Base-by-base conservation (phyloP, 345 rosid species). In the Lagerstroemia speciosa region DNA sequence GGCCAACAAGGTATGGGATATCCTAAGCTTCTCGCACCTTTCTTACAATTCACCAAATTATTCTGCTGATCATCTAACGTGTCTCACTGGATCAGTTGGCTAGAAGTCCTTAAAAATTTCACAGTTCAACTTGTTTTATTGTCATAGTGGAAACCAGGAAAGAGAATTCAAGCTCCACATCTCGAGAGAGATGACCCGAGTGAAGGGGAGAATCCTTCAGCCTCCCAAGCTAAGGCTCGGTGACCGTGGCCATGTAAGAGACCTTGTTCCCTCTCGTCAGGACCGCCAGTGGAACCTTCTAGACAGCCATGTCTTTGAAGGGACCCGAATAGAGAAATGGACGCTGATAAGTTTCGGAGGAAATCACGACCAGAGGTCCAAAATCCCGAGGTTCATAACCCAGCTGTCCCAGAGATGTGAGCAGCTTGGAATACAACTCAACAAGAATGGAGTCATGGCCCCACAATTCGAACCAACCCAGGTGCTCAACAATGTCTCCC, bases 221-320 rank as follows among this genome's bases (percentile, higher is more conserved):
- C 97, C 98, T 72, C 98, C 98, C 32, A 93, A 89, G 85, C 91
- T 93, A 30, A 93, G 83, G 78, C 98, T 91, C 62, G 95, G 95
- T 38, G 84, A 79, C 52, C 85, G 85, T 69, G 95, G 95, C 9
- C 84, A 72, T 58, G 48, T 77, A 46, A 79, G 83, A 75, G 89
- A 86, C 69, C 66, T 86, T 15, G 67, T 76, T 67, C 95, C 95
- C 43, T 81, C 82, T 11, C 87, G 95, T 66, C 87, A 76, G 48
- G 96, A 91, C 67, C 78, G 94, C 27, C 94, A 86, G 71, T 89
- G 91, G 92, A 93, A 83, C 79, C 83, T 91, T 65, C 63, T 75
- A 41, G 97, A 93, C 29, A 85, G 92, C 78, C 86, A 83, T 81
- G 91, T 83, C 71, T 84, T 76, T 52, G 89, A 86, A 74, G 97